Evolutionary conservation across 1,284 basidiomycete genomes (phyloP).

Genomic region (Termitomyces sp.): DNA sequence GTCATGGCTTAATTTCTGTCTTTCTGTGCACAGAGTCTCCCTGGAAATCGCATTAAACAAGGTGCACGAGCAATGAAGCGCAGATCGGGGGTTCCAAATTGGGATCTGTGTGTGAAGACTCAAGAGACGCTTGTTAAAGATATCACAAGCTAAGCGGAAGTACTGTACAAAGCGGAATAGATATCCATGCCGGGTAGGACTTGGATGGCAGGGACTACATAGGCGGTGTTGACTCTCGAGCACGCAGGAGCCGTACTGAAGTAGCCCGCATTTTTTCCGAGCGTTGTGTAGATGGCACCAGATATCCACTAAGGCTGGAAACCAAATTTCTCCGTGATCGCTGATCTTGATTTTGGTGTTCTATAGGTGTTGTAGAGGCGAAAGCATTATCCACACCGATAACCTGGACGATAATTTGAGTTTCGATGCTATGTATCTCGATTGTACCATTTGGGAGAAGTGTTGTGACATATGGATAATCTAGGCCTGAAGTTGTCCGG

Average conservation of each 20-base stretch:
- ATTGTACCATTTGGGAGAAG: slow-evolving; percentile 76
- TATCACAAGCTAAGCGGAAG: not conserved
- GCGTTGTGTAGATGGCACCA: slow-evolving; percentile 56
- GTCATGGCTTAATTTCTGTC: not conserved
- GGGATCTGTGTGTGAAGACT: not conserved
- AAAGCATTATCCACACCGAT: slow-evolving; percentile 44
- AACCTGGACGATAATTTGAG: slow-evolving; percentile 70
- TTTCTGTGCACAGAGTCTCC: not conserved
- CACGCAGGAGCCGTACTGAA: slow-evolving; percentile 29
- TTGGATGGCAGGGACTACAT: not conserved
- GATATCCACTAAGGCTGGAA: slow-evolving; percentile 49
- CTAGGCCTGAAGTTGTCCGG: slow-evolving; percentile 52
- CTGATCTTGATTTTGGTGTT: slow-evolving; percentile 19
- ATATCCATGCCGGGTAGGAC: not conserved
- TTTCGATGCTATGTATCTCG: slow-evolving; percentile 76
- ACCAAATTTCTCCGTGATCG: slow-evolving; percentile 35
- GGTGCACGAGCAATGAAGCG: not conserved
- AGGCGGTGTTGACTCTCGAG: not conserved
- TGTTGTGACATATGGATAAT: slow-evolving; percentile 76
- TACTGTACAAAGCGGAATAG: not conserved
- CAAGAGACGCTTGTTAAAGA: not conserved
- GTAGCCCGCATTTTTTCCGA: slow-evolving; percentile 51
- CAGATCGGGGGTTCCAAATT: not conserved
- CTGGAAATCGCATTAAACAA: no score
- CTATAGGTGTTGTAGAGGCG: slow-evolving; percentile 17